A percentile compares a stretch with the other conserved stretches of the same genome.
phyloP scores from a whole-genome alignment of 2,329 filamentous ascomycete species.

The Pseudogymnoascus sp. region DNA sequence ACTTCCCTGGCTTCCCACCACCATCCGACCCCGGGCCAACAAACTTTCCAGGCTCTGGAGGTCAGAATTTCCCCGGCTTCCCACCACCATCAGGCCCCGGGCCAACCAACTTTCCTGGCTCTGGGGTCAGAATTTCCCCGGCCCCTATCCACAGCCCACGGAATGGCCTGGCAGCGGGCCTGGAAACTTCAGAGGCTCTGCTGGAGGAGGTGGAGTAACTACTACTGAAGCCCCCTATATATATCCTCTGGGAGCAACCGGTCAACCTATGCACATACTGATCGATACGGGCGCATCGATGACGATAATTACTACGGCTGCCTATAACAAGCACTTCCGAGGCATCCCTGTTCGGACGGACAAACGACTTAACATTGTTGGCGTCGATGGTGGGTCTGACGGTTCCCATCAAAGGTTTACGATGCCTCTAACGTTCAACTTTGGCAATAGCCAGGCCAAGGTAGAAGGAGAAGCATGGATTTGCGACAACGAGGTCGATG shows the following conservation, averaged over 20 bases:
- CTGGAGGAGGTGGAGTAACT: background rate
- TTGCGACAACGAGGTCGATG: background rate
- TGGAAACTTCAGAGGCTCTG: background rate
- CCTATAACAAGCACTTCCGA: background rate
- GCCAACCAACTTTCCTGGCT: background rate
- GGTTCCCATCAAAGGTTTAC: background rate
- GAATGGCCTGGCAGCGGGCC: background rate
- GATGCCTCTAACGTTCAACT: slow-evolving; percentile 1
- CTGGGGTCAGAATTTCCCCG: background rate
- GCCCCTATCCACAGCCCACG: background rate
- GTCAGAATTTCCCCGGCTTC: background rate
- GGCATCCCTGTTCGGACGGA: background rate
- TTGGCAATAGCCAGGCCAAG: background rate
- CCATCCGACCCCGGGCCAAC: background rate
- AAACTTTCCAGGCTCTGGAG: background rate
- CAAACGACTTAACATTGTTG: background rate
- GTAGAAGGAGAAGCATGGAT: background rate
- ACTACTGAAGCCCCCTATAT: background rate
- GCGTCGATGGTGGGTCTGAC: background rate
- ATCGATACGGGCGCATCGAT: background rate
- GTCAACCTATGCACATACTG: background rate
- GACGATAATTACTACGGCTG: background rate
- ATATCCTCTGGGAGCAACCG: background rate
- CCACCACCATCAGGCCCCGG: background rate
- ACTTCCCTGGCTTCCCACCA: background rate